Evolutionary conservation across 768 basidiomycete genomes (phyloP).

Genomic region (Pulveroboletus sp.): DNA sequence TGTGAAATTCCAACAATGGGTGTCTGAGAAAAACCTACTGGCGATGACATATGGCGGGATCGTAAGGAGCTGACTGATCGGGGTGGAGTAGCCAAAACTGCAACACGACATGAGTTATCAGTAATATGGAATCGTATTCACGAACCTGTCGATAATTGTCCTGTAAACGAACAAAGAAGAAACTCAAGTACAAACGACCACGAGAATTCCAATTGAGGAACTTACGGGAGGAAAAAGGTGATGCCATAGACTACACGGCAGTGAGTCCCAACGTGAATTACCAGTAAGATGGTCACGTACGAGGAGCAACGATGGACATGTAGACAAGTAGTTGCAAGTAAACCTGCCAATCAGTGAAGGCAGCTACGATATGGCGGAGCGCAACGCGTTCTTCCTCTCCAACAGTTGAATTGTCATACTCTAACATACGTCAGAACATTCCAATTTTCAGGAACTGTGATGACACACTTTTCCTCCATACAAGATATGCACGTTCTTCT

Average conservation of each 20-base stretch:
- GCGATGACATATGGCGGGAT: slow-evolving; percentile 66
- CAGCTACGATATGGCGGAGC: slow-evolving; percentile 49
- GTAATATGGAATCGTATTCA: not conserved
- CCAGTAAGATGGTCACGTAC: slow-evolving; percentile 38
- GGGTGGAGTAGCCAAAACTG: slow-evolving; percentile 57
- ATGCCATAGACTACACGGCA: slow-evolving; percentile 57
- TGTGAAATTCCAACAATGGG: not conserved
- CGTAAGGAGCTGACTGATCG: slow-evolving; percentile 63
- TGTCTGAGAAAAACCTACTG: slow-evolving; percentile 38
- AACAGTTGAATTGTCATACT: slow-evolving; percentile 33
- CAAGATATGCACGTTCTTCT: slow-evolving; percentile 16
- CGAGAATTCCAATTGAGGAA: slow-evolving; percentile 9
- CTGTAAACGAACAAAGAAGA: slow-evolving; percentile 27
- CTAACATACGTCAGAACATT: slow-evolving; percentile 47
- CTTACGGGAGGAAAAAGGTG: slow-evolving; percentile 68
- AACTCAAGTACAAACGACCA: not conserved
- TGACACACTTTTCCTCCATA: slow-evolving; percentile 17
- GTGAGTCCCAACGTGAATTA: too few relatives aligned
- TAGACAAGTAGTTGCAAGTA: slow-evolving; percentile 10
- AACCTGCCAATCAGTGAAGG: slow-evolving; percentile 65
- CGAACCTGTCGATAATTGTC: slow-evolving; percentile 55
- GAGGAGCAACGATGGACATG: slow-evolving; percentile 54
- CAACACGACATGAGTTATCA: slow-evolving; percentile 1
- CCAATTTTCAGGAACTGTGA: slow-evolving; percentile 30
- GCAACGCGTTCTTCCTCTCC: slow-evolving; percentile 56